Evolutionary conservation across 495 filamentous ascomycete genomes (phyloP).

Genomic region (Lophium mytilinum): DNA sequence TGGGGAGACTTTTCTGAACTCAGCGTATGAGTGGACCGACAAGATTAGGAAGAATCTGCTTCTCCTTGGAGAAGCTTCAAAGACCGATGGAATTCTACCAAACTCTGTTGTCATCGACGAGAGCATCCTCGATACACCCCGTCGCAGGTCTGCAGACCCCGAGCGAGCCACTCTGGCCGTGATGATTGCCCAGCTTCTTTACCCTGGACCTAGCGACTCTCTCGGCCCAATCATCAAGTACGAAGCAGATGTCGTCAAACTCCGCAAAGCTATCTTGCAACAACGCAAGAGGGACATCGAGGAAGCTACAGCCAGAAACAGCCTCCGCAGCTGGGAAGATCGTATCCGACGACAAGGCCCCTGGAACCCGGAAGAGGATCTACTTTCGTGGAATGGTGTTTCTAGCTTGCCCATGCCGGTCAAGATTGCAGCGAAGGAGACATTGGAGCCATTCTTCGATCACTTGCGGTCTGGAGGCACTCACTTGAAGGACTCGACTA

Average conservation of each 20-base stretch:
- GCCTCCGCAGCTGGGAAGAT: constrained; percentile 14
- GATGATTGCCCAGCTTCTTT: constrained; percentile 17
- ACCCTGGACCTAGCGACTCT: constrained; percentile 15
- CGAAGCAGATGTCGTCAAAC: constrained; percentile 25
- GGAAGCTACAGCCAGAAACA: constrained; percentile 13
- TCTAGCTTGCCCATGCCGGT: constrained; percentile 28
- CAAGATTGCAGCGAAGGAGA: constrained; percentile 18
- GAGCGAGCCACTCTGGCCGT: constrained; percentile 17
- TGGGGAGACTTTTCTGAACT: too few relatives aligned
- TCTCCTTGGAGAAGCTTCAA: constrained; percentile 3
- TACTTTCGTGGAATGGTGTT: constrained; percentile 19
- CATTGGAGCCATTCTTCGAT: constrained; percentile 26
- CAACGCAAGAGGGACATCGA: constrained; percentile 19
- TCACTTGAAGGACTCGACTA: constrained; percentile 3
- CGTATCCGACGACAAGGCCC: constrained; percentile 21
- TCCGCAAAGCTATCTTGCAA: constrained; percentile 8
- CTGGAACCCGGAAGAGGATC: constrained; percentile 23
- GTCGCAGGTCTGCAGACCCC: constrained; percentile 18
- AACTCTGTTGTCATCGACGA: constrained; percentile 11
- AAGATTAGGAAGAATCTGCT: constrained; percentile 9
- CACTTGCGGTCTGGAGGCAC: constrained; percentile 18
- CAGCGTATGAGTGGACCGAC: constrained; percentile 7
- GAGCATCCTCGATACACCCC: constrained; percentile 21
- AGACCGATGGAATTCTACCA: not conserved
- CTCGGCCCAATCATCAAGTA: constrained; percentile 28